A percentile compares a stretch with the other conserved stretches of the same genome.
These are phyloP conservation scores for Rosa lucieae DNA, from an alignment of 306 rosid genomes.

Conservation along the genomic window DNA sequence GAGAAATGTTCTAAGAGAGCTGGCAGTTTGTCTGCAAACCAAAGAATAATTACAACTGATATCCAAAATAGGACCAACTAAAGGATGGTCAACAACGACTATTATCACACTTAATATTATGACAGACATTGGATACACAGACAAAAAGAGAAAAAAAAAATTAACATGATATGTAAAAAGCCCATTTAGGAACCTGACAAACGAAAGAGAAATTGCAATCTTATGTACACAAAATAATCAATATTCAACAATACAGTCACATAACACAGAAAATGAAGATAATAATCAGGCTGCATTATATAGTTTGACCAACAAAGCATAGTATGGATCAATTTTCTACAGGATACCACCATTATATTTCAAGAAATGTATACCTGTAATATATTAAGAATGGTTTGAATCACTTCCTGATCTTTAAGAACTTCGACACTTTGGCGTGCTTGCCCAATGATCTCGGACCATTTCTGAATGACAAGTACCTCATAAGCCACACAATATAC, in stretches of 20 bases:
- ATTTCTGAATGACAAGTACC: constrained; percentile 56
- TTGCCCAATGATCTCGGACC: constrained; percentile 91
- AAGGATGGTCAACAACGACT: background rate
- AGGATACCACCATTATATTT: background rate
- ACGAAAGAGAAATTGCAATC: background rate
- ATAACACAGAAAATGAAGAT: background rate
- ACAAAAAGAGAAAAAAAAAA: background rate
- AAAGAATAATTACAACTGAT: constrained; percentile 1
- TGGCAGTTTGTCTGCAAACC: constrained; percentile 80
- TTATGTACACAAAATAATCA: background rate
- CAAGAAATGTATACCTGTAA: constrained; percentile 59
- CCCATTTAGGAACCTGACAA: background rate
- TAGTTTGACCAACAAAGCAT: background rate
- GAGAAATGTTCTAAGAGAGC: constrained; percentile 90
- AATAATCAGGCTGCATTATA: background rate
- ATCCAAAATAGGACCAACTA: background rate
- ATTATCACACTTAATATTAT: background rate
- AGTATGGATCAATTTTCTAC: background rate
- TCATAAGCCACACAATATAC: background rate
- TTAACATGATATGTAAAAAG: background rate
- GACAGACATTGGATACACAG: background rate
- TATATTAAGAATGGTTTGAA: constrained; percentile 89
- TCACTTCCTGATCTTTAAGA: constrained; percentile 86
- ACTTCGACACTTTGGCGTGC: constrained; percentile 84
- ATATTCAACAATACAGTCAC: background rate